Evolutionary conservation across 2,329 filamentous ascomycete species (phyloP).

Genomic region (Aspergillus fischeri): DNA sequence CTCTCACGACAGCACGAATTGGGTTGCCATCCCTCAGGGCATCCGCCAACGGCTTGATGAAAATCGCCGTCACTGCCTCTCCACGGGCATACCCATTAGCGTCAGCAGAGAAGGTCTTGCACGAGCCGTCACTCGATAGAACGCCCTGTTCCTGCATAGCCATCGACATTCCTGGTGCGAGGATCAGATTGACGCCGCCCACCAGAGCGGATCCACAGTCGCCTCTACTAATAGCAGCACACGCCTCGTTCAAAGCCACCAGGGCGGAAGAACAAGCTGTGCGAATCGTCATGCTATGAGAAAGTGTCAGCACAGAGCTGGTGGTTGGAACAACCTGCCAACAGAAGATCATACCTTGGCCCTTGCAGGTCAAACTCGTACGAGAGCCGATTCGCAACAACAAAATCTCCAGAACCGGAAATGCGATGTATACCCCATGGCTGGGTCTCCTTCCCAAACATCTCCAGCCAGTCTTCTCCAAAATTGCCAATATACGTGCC

Average conservation of each 20-base stretch:
- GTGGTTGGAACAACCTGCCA: too few relatives aligned
- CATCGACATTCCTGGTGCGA: conserved; percentile 22
- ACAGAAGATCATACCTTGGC: conserved; percentile 12
- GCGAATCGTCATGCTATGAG: conserved; percentile 17
- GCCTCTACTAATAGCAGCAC: conserved; percentile 16
- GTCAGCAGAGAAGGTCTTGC: conserved; percentile 22
- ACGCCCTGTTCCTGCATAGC: conserved; percentile 31
- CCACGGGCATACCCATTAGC: conserved; percentile 31
- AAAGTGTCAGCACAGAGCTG: background rate
- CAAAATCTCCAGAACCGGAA: conserved; percentile 15
- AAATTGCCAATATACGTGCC: conserved; percentile 14
- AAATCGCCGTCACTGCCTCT: background rate
- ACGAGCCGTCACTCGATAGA: conserved; percentile 27
- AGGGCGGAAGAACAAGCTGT: conserved; percentile 38
- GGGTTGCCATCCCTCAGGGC: too few relatives aligned
- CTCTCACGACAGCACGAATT: conserved; percentile 19
- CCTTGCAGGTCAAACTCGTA: conserved; percentile 25
- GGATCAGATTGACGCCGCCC: conserved; percentile 31
- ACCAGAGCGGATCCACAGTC: conserved; percentile 25
- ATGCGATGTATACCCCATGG: conserved; percentile 9
- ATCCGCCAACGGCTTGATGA: too few relatives aligned
- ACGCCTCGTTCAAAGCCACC: conserved; percentile 25
- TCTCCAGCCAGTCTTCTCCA: conserved; percentile 13
- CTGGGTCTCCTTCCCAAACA: conserved; percentile 4
- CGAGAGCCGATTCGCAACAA: conserved; percentile 25